Evolutionary conservation across 352 stramenopile genomes (phyloP), one percentile per base, ranked within the genome.

Genomic region (Globisporangium canariense): DNA sequence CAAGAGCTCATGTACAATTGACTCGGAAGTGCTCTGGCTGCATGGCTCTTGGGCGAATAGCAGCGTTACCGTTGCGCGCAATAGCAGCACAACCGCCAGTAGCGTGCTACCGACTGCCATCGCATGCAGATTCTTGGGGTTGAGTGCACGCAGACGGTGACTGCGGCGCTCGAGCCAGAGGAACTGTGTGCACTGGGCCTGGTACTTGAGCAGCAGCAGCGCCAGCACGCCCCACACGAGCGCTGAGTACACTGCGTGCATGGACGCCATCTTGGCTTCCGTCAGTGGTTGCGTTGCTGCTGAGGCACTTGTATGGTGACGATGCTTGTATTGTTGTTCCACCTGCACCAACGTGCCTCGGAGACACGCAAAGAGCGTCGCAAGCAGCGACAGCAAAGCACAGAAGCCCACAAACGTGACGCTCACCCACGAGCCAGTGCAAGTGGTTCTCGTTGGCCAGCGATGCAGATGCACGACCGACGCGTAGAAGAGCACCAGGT

Each of bases 401-500:
- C 59, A 65, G 16, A 65, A 65, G 3, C 14, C 38, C 13, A 30
- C 3, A 34, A 43, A 59, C 18, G 28, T 36, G 49, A 40, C 38
- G 11, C 38, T 47, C 20, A 59, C 32, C 34, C 49, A 65, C 9
- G 34, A 46, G 22, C 22, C 22, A 5, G 36, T 7, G 22, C 55
- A 40, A 13, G 14, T 8, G 11, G 8, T 41, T 1, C 18, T 38
- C 4, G 60, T 47, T 13, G 14, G 14, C 72, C 74, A 81, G 20
- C 59, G 67, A 13, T 66, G 56, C 46, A 46, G 32, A 50, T 70
- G 60, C 55, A 63, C 62, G 18, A 79, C 41, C 11, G 45, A 59
- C 11, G 73, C 52, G 55, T 67, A 65, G 34, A 79, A 76, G 43
- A 81, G 64, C 59, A 70, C 59, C 60, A 81, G 47, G 60, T 81